These are phyloP conservation scores for Eimeria brunetti DNA, from an alignment of 169 alveolate species.

Conservation along the genomic window DNA sequence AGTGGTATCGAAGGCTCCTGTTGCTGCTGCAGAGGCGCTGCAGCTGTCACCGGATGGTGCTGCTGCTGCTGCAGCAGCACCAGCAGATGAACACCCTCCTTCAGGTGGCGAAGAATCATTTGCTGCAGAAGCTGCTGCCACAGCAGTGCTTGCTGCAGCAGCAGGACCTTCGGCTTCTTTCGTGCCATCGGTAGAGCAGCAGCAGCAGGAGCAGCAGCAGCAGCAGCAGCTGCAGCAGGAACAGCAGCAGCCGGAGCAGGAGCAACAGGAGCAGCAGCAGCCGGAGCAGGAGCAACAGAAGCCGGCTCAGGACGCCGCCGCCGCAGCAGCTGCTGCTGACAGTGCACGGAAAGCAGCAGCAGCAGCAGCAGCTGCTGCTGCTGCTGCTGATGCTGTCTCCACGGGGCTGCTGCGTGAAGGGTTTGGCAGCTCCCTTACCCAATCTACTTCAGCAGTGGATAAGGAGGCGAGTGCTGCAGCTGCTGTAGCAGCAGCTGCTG, in stretches of 20 bases:
- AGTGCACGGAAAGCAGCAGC: conserved; percentile 30
- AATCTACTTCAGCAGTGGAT: background rate
- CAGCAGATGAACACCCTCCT: background rate
- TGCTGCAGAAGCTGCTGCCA: conserved; percentile 46
- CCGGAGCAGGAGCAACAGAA: background rate
- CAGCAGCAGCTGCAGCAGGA: conserved; percentile 7
- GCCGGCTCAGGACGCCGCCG: conserved; percentile 15
- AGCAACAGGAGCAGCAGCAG: conserved; percentile 32
- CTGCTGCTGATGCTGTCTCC: conserved; percentile 1
- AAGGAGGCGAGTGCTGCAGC: background rate
- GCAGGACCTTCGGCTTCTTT: conserved; percentile 44
- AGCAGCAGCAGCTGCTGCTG: conserved; percentile 46
- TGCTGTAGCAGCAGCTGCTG: background rate
- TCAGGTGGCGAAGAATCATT: background rate
- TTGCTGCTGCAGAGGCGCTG: background rate
- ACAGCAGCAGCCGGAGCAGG: background rate
- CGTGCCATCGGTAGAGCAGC: conserved; percentile 6
- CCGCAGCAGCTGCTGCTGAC: conserved; percentile 16
- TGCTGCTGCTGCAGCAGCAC: conserved; percentile 12
- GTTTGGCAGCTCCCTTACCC: background rate
- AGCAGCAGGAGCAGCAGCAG: conserved; percentile 29
- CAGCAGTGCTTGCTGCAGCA: conserved; percentile 62
- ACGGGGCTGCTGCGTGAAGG: conserved; percentile 6
- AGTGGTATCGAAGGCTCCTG: background rate
- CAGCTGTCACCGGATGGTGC: background rate